These are phyloP conservation scores for Ochetophila trinervis DNA, from an alignment of 306 rosid species.

Conservation along the genomic window DNA sequence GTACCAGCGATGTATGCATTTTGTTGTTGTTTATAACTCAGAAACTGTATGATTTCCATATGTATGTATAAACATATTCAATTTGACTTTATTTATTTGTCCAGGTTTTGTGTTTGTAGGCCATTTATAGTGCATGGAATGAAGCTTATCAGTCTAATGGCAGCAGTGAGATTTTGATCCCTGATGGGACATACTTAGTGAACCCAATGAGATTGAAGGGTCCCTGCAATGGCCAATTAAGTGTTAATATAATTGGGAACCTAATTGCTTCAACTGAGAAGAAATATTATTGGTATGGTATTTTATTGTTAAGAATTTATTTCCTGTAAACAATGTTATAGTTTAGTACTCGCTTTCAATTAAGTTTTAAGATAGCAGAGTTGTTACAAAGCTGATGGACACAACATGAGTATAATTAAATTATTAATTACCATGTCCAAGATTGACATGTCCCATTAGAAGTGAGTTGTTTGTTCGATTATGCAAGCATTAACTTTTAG, in stretches of 20 bases:
- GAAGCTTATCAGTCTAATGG: slow-evolving; percentile 16
- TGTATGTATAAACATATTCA: not conserved
- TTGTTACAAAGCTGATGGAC: too few relatives aligned
- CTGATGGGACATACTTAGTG: slow-evolving; percentile 16
- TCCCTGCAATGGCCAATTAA: slow-evolving; percentile 20
- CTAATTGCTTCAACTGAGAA: not conserved
- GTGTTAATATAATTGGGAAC: not conserved
- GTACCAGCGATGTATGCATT: slow-evolving; percentile 19
- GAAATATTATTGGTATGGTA: not conserved
- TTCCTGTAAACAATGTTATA: too few relatives aligned
- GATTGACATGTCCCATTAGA: too few relatives aligned
- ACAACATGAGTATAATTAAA: too few relatives aligned
- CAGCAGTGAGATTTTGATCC: slow-evolving; percentile 12
- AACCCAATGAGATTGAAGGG: slow-evolving; percentile 14
- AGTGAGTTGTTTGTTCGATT: too few relatives aligned
- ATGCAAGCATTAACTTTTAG: too few relatives aligned
- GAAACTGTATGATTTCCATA: too few relatives aligned
- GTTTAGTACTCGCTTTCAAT: too few relatives aligned
- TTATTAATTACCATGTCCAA: too few relatives aligned
- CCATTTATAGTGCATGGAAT: slow-evolving; percentile 7
- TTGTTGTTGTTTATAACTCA: too few relatives aligned
- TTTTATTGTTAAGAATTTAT: too few relatives aligned
- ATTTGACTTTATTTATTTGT: not conserved
- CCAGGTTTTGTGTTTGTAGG: not conserved
- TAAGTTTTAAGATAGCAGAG: too few relatives aligned